These are phyloP conservation scores for Helichrysum umbraculigerum DNA, from an alignment of 129 eudicot genomes.

Conservation along the genomic window DNA sequence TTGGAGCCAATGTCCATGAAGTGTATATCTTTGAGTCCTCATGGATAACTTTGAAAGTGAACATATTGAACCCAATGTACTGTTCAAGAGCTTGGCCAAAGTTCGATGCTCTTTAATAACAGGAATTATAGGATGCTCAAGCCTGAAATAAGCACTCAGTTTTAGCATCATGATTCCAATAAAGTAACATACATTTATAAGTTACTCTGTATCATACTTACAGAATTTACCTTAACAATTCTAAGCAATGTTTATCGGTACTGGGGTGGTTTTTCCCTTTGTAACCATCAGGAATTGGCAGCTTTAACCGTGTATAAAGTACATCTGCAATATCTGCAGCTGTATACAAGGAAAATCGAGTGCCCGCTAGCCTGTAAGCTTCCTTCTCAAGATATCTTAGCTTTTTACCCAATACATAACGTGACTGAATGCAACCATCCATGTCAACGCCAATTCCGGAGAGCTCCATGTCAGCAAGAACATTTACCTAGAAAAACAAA, in stretches of 20 bases:
- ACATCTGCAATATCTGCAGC: conserved; percentile 97
- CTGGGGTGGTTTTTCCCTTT: conserved; percentile 90
- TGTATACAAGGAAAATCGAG: conserved; percentile 73
- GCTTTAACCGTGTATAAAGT: conserved; percentile 74
- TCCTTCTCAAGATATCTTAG: conserved; percentile 77
- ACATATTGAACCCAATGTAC: conserved; percentile 89
- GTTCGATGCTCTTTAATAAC: conserved; percentile 95
- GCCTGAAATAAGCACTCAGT: conserved; percentile 40
- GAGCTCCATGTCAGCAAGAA: conserved; percentile 94
- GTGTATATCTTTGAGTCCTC: conserved; percentile 82
- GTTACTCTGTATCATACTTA: neutral
- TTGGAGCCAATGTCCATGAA: conserved; percentile 99
- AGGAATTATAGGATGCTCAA: conserved; percentile 90
- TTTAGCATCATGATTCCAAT: neutral
- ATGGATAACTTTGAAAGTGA: conserved; percentile 80
- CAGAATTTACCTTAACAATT: conserved; percentile 61
- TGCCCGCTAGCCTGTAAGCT: conserved; percentile 83
- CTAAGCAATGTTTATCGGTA: conserved; percentile 94
- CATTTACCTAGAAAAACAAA: conserved; percentile 57
- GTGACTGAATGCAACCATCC: conserved; percentile 89
- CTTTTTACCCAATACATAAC: conserved; percentile 67
- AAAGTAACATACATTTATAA: neutral
- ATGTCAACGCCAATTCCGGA: conserved; percentile 94
- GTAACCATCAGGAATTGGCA: conserved; percentile 77
- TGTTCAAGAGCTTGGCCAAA: conserved; percentile 74